These are phyloP conservation scores for Pyricularia pennisetigena DNA, from an alignment of 2,329 filamentous ascomycete genomes.

Conservation along the genomic window DNA sequence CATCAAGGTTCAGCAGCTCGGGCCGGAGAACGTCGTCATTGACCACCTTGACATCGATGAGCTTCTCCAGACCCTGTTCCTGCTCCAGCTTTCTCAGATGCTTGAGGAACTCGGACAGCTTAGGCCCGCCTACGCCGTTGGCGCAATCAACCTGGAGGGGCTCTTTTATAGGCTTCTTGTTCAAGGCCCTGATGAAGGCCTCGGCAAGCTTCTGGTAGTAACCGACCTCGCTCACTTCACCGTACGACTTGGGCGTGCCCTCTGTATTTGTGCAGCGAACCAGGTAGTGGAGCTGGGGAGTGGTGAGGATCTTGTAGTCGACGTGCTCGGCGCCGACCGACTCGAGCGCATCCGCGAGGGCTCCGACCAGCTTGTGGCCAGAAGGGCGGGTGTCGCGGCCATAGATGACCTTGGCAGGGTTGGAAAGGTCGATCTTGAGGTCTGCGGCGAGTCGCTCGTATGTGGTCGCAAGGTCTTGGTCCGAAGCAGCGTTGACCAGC, in stretches of 20 bases:
- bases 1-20: slow-evolving; percentile 80
- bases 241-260: slow-evolving; percentile 78
- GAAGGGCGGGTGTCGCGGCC: slow-evolving; percentile 91
- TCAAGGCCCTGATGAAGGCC: slow-evolving; percentile 78
- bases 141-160: slow-evolving; percentile 84
- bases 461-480: slow-evolving; percentile 64
- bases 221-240: slow-evolving; percentile 76
- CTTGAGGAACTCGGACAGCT: slow-evolving; percentile 79
- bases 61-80: slow-evolving; percentile 27
- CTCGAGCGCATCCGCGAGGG: slow-evolving; percentile 70
- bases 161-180: slow-evolving; percentile 63
- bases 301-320: slow-evolving; percentile 88
- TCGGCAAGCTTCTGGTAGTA: slow-evolving; percentile 89
- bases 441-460: slow-evolving; percentile 68
- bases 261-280: slow-evolving; percentile 91
- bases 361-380: slow-evolving; percentile 70
- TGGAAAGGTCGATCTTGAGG: slow-evolving; percentile 63
- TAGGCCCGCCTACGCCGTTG: slow-evolving; percentile 92
- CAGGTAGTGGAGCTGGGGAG: slow-evolving; percentile 95
- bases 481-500: slow-evolving; percentile 74
- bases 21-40: slow-evolving; percentile 91
- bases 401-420: slow-evolving; percentile 73
- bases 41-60: slow-evolving; percentile 70
- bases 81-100: slow-evolving; percentile 57
- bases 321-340: slow-evolving; percentile 64